Conservation (phyloP, 768 basidiomycete species). For the Termitomyces sp. region DNA sequence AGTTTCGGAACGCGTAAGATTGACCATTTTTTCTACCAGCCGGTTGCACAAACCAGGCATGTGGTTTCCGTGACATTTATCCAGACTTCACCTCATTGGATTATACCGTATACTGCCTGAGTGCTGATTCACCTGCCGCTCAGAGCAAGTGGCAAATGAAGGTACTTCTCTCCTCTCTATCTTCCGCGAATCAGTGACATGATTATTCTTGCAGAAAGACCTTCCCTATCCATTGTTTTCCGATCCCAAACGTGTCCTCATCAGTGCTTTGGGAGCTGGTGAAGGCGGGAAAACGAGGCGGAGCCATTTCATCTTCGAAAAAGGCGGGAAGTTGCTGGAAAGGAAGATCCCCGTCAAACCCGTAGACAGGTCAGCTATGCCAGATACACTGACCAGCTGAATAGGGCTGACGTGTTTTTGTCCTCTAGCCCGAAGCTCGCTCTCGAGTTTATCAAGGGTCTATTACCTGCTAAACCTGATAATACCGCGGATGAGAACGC, state of each 20-base stretch:
- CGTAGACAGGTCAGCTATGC: constrained; percentile 59
- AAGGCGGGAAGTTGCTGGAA: constrained; percentile 85
- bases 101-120: constrained; percentile 81
- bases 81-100: constrained; percentile 64
- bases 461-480: constrained; percentile 9
- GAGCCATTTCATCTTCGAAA: constrained; percentile 90
- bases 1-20: background rate
- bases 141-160: constrained; percentile 86
- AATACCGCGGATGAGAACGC: background rate
- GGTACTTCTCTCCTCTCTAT: constrained; percentile 30
- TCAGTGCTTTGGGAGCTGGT: constrained; percentile 77
- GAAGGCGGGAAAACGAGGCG: constrained; percentile 81
- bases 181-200: background rate
- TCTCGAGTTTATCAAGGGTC: constrained; percentile 60
- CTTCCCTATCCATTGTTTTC: constrained; percentile 85
- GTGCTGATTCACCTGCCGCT: constrained; percentile 67
- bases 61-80: constrained; percentile 83
- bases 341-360: constrained; percentile 86
- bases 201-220: constrained; percentile 48
- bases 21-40: constrained; percentile 32
- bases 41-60: constrained; percentile 91
- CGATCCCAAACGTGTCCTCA: constrained; percentile 78
- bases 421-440: constrained; percentile 50
- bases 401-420: background rate
- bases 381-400: background rate